These are phyloP conservation scores for Cytospora piceicola DNA, from an alignment of 2,329 filamentous ascomycete genomes.

Conservation along the genomic window DNA sequence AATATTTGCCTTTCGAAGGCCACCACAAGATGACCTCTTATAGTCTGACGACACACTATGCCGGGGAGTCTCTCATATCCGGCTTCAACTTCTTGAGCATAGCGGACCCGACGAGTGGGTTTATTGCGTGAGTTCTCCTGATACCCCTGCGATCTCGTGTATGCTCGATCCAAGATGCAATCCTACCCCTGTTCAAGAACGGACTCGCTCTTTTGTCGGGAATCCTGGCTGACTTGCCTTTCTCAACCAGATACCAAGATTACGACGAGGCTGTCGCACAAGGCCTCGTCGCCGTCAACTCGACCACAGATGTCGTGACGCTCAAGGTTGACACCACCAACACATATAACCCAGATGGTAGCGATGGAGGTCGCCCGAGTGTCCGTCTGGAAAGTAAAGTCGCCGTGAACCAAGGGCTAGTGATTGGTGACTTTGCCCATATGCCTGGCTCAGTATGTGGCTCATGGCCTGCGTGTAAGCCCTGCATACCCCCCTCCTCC, in stretches of 20 bases:
- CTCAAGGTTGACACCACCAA: conserved; percentile 51
- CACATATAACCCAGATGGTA: conserved; percentile 43
- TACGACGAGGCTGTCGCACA: conserved; percentile 44
- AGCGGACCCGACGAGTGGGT: conserved; percentile 67
- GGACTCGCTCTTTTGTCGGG: not conserved
- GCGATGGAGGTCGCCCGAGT: conserved; percentile 47
- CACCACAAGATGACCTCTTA: conserved; percentile 40
- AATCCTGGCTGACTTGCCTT: not conserved
- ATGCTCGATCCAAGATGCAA: not conserved
- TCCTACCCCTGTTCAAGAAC: not conserved
- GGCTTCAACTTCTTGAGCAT: conserved; percentile 56
- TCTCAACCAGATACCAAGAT: conserved; percentile 47
- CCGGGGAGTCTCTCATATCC: conserved; percentile 48
- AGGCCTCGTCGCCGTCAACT: conserved; percentile 49
- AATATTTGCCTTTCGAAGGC: not conserved
- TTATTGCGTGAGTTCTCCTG: conserved; percentile 60
- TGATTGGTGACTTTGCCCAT: conserved; percentile 53
- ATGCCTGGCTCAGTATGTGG: conserved; percentile 54
- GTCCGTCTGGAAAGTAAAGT: conserved; percentile 52
- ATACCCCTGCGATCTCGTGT: not conserved
- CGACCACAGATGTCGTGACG: conserved; percentile 47
- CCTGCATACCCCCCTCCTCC: no score
- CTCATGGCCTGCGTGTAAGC: conserved; percentile 47
- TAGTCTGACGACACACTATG: conserved; percentile 48
- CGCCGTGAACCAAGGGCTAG: conserved; percentile 50